phyloP scores from a whole-genome alignment of 768 basidiomycete genomes.

The Pulveroboletus ravenelii region DNA sequence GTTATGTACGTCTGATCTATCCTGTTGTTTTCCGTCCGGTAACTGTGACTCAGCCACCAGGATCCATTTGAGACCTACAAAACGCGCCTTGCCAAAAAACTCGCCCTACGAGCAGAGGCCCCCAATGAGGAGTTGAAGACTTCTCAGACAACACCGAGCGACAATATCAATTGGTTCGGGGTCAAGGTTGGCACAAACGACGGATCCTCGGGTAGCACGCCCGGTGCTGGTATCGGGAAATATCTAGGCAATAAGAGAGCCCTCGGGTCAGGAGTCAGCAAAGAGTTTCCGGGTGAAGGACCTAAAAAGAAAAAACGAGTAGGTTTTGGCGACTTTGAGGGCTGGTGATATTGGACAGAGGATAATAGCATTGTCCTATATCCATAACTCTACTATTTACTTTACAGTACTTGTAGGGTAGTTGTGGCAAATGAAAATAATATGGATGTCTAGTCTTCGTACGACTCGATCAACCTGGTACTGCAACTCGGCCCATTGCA shows the following conservation, averaged over 20 bases:
- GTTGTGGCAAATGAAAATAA: neutral
- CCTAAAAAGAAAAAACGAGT: slow-evolving; percentile 75
- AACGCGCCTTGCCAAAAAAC: slow-evolving; percentile 70
- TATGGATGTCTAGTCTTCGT: neutral
- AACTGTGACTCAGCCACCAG: slow-evolving; percentile 55
- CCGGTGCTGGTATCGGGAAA: slow-evolving; percentile 62
- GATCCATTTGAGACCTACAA: slow-evolving; percentile 97
- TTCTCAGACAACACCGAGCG: slow-evolving; percentile 54
- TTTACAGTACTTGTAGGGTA: slow-evolving; percentile 12
- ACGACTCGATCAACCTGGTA: slow-evolving; percentile 20
- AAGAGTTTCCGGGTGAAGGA: slow-evolving; percentile 35
- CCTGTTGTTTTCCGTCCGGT: neutral
- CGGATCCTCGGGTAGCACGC: slow-evolving; percentile 27
- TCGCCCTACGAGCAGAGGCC: slow-evolving; percentile 41
- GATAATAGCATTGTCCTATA: neutral
- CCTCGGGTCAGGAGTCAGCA: slow-evolving; percentile 23
- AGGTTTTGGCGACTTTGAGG: slow-evolving; percentile 90
- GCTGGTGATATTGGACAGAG: slow-evolving; percentile 48
- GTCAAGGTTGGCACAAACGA: slow-evolving; percentile 63
- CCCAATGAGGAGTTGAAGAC: slow-evolving; percentile 27
- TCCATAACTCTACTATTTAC: slow-evolving; percentile 1
- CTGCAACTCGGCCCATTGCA: slow-evolving; percentile 11
- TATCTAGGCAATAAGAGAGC: slow-evolving; percentile 62
- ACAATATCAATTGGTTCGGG: slow-evolving; percentile 84
- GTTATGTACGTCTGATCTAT: slow-evolving; percentile 58